Base-by-base conservation (phyloP, 495 filamentous ascomycete genomes). In the Neurospora africana region DNA sequence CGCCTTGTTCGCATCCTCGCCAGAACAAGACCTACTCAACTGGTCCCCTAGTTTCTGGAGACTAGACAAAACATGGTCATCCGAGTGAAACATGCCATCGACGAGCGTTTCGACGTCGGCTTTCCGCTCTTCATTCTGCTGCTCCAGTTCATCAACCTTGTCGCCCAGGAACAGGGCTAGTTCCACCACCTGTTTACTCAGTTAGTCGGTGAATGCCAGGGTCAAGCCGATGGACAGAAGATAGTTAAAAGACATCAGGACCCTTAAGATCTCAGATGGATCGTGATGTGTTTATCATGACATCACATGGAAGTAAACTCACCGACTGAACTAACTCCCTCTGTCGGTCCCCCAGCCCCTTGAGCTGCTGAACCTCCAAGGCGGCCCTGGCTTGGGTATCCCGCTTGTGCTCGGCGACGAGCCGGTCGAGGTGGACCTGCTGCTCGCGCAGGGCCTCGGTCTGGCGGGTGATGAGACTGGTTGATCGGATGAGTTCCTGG, bases 11-110 rank as follows among this genome's bases (percentile, higher is more conserved):
- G 79, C 79, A 11, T 79, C 81, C 35, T 83, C 80, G 2, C 53
- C 53, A 8, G 27, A 23, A 53, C 10, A 61, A 61, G 23, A 30
- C 13, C 23, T 30, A 30, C 53, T 61, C 37, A 86, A 78, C 72
- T 85, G 83, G 77, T 76, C 81, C 10, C 83, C 80, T 13, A 86
- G 79, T 72, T 86, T 86, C 74, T 86, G 83, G 19, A 86, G 79
- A 71, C 83, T 85, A 36, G 79, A 74, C 4, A 86, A 74, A 27
- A 85, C 78, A 72, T 83, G 85, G 75, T 86, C 83, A 71, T 86
- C 84, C 21, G 83, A 79, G 40, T 69, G 78, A 4, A 85, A 72
- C 43, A 84, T 72, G 1, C 74, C 73, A 41, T 83, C 81, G 4
- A 82, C 78, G 2, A 79, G 82, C 71, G 82, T 74, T 71, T 81